Conservation (phyloP, 345 rosid species). For the Citrus cavaleriei region DNA sequence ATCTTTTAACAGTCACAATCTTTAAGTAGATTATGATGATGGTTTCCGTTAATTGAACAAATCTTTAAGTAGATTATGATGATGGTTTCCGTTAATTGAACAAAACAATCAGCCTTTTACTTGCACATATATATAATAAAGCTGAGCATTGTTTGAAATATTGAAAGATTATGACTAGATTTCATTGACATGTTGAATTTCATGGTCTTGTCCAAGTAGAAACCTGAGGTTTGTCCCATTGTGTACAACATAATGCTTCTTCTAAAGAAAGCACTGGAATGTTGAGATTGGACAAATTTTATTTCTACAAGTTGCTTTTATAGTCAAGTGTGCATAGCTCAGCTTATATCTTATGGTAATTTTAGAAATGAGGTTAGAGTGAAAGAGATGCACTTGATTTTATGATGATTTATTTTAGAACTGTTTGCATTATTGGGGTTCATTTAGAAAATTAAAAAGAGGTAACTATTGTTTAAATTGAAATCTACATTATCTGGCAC, state of each 20-base stretch:
- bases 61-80: background rate
- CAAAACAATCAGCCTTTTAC: background rate
- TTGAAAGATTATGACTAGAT: background rate
- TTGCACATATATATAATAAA: background rate
- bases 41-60: background rate
- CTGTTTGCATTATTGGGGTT: background rate
- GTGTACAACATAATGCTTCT: background rate
- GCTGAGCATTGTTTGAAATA: background rate
- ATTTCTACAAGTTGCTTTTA: background rate
- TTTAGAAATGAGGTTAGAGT: background rate
- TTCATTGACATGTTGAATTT: background rate
- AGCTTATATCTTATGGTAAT: background rate
- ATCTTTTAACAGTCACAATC: background rate
- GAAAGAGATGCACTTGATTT: background rate
- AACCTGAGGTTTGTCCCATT: background rate
- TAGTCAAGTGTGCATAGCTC: background rate
- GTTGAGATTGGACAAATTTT: background rate
- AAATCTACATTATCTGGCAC: slow-evolving; percentile 7
- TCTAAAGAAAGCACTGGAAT: background rate
- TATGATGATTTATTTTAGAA: background rate
- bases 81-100: background rate
- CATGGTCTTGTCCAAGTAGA: background rate
- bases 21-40: background rate
- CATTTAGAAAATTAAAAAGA: background rate
- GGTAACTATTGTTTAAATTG: slow-evolving; percentile 2